Conservation (phyloP, 2,329 filamentous ascomycete species). For the Sclerotinia borealis region DNA sequence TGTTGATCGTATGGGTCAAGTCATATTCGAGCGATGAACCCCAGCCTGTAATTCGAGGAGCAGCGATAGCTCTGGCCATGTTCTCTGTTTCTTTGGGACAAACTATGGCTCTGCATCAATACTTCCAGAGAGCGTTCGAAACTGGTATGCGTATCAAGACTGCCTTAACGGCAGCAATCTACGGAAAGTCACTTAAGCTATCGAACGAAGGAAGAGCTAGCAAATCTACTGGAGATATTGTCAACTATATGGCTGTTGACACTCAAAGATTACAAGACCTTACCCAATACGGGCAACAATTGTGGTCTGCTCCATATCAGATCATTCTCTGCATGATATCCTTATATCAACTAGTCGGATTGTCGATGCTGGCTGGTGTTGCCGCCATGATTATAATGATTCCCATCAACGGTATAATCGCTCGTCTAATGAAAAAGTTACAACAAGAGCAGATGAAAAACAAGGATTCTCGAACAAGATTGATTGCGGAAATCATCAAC, state of each 20-base stretch:
- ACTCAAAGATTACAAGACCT: conserved; percentile 92
- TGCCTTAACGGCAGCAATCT: conserved; percentile 82
- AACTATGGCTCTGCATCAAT: conserved; percentile 90
- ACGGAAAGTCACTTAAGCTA: conserved; percentile 80
- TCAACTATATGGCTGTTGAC: conserved; percentile 99
- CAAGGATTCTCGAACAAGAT: conserved; percentile 84
- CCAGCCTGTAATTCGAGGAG: conserved; percentile 76
- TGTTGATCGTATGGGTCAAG: conserved; percentile 75
- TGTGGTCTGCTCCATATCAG: conserved; percentile 97
- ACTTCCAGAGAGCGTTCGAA: conserved; percentile 92
- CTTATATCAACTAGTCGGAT: conserved; percentile 88
- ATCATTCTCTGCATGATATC: conserved; percentile 94
- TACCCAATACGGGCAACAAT: conserved; percentile 88
- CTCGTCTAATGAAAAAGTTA: conserved; percentile 84
- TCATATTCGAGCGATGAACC: conserved; percentile 63
- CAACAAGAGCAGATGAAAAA: conserved; percentile 99
- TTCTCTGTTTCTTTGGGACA: conserved; percentile 81
- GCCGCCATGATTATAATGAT: conserved; percentile 97
- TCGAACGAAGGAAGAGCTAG: conserved; percentile 86
- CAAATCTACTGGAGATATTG: conserved; percentile 94
- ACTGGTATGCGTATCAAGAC: conserved; percentile 97
- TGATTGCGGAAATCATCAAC: conserved; percentile 97
- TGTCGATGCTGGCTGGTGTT: conserved; percentile 92
- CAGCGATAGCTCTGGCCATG: conserved; percentile 86
- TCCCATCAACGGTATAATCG: conserved; percentile 87